Evolutionary conservation across 306 rosid species (phyloP), one percentile per base, ranked within the genome.

Genomic region (Urtica urens): DNA sequence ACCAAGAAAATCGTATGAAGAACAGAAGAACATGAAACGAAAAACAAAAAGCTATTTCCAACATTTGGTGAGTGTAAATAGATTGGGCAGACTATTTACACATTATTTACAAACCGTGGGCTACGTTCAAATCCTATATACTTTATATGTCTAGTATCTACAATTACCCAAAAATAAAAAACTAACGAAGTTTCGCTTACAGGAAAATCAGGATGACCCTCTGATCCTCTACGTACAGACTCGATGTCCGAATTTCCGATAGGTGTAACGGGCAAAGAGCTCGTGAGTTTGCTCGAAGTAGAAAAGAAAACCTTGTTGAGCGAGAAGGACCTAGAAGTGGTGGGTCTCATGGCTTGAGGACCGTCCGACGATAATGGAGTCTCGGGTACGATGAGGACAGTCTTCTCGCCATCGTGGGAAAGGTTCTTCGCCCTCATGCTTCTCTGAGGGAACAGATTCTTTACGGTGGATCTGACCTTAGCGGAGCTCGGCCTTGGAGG

Each of bases 191-290:
- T 38, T n/a, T 59, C 51, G 62, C 87, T 53, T 69, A 86, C 95
- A 61, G 67, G 43, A 37, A 49, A 62, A 42, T 58, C 78, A 31
- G 73, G 60, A 50, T 47, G 55, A 52, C 61, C 52, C 66, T 60
- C 82, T 31, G 16, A 50, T 42, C 57, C 63, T 46, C 66, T 62
- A 64, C 69, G 61, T n/a, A 49, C 48, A 39, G 51, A 38, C 57
- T 66, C 71, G 5, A 47, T 47, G 46, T 48, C 73, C 23, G 71
- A 50, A 69, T 57, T 71, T 52, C 78, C 72, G 59, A 63, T 43
- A 9, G 95, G 93, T 58, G 93, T 81, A 51, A 72, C 84, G 6
- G 95, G 95, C 63, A 73, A 62, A 38, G 95, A 86, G 67, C 63
- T 72, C 20, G 75, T 52, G 19, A 64, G 62, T 62, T 86, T 81